Percentiles rank a stretch among this genome's conserved stretches.
phyloP scores from a whole-genome alignment of 2,329 filamentous ascomycete genomes.

The Cladosporium sp. region DNA sequence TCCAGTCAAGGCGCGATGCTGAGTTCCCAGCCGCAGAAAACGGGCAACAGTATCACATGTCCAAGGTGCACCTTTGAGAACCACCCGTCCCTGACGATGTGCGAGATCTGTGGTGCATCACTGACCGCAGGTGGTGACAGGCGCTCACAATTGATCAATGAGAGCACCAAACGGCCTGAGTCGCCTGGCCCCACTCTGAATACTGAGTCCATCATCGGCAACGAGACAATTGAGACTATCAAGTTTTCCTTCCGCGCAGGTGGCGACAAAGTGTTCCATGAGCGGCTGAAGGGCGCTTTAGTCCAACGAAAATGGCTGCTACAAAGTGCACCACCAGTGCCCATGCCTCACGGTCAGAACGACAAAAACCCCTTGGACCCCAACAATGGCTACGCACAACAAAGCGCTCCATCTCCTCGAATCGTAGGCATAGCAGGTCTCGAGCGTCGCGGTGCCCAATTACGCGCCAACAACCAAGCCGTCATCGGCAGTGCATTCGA shows the following conservation, averaged over 20 bases:
- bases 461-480: conserved; percentile 88
- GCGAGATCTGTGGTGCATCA: conserved; percentile 87
- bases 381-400: conserved; percentile 28
- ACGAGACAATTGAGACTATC: conserved; percentile 71
- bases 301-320: conserved; percentile 95
- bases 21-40: not conserved
- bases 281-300: conserved; percentile 82
- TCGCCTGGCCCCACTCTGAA: conserved; percentile 74
- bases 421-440: conserved; percentile 88
- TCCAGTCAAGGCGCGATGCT: not conserved
- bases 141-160: conserved; percentile 41
- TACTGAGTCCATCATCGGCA: conserved; percentile 46
- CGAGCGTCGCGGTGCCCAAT: conserved; percentile 79
- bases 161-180: conserved; percentile 56
- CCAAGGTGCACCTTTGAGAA: conserved; percentile 93
- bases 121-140: conserved; percentile 58
- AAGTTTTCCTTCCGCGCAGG: conserved; percentile 91
- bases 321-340: conserved; percentile 84
- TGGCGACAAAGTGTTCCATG: conserved; percentile 86
- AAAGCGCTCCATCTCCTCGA: conserved; percentile 46
- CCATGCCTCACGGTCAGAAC: conserved; percentile 55
- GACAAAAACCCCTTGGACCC: conserved; percentile 36
- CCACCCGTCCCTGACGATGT: conserved; percentile 79
- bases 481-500: conserved; percentile 94
- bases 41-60: conserved; percentile 51